Evolutionary conservation across 2,329 filamentous ascomycete species (phyloP).

Genomic region (Pyricularia grisea): DNA sequence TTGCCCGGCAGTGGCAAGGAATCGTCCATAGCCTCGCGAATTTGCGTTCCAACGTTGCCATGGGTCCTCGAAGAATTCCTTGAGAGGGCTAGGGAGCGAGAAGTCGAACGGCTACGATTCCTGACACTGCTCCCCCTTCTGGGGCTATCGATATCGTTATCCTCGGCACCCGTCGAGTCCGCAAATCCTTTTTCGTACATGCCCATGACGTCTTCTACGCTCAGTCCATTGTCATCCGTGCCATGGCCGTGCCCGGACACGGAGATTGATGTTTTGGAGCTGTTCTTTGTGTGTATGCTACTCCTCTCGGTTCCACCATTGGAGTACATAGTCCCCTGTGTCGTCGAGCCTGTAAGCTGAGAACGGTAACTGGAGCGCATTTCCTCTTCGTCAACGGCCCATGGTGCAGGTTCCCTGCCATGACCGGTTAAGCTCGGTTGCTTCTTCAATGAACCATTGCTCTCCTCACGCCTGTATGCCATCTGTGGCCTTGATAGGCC

Average conservation of each 20-base stretch:
- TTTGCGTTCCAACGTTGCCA: constrained; percentile 20
- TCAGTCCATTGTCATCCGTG: constrained; percentile 44
- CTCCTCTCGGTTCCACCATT: constrained; percentile 64
- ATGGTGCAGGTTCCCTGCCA: constrained; percentile 22
- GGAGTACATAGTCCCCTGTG: constrained; percentile 41
- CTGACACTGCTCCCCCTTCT: constrained; percentile 20
- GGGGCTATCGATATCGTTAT: constrained; percentile 21
- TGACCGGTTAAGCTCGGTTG: not conserved
- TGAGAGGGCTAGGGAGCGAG: not conserved
- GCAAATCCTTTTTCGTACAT: constrained; percentile 58
- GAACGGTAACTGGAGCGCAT: constrained; percentile 47
- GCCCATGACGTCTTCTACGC: constrained; percentile 60
- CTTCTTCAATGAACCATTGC: constrained; percentile 20
- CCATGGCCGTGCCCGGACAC: constrained; percentile 8
- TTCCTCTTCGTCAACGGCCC: constrained; percentile 43
- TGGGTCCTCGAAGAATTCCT: not conserved
- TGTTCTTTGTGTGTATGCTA: constrained; percentile 71
- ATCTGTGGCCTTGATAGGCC: constrained; percentile 18
- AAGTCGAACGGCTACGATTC: not conserved
- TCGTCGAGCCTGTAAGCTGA: constrained; percentile 43
- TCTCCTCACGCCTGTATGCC: constrained; percentile 23
- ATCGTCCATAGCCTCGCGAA: constrained; percentile 31
- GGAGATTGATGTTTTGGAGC: constrained; percentile 54
- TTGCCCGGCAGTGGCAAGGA: constrained; percentile 19
- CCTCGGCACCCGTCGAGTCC: constrained; percentile 37